Evolutionary conservation across 1,284 basidiomycete species (phyloP), one percentile per base, ranked within the genome.

Genomic region (Rhodotorula sp.): DNA sequence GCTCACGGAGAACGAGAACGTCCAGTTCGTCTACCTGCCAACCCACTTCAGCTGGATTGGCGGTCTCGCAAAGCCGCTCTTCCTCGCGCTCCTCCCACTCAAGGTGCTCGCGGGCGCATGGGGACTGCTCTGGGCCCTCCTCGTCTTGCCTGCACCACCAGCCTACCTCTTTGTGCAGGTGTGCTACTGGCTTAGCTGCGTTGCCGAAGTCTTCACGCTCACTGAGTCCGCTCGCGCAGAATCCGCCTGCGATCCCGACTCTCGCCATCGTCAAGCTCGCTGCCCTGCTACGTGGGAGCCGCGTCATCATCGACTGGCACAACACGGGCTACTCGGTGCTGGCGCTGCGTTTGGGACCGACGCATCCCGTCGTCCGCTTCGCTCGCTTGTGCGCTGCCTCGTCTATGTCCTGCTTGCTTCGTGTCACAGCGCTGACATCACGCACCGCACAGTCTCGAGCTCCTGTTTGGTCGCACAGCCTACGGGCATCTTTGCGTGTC

Each of bases 301-400:
- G 91, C 77, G 85, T 99, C 71, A 90, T 99, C 68, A 96, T 99
- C 72, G 97, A 99, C 82, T 99, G 97, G 97, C 97, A 99, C 81
- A 99, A 99, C 81, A 87, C 96, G 14, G 95, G 94, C 12, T 96
- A 93, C 80, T 97, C 90, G 68, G 94, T 99, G 63, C 86, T 99
- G 48, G 91, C 90, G 0, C 83, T 99, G 71, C 89, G 89, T 74
- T 82, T 96, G 13, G 91, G 93, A 0, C 71, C 84, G 0, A 80
- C 82, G 0, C 90, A 92, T 77, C 81, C 85, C 0, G 85, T 96
- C 68, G 93, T 97, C 44, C 85, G 81, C 66, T 78, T 96, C 19
- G 90, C 92, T 0, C 88, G 87, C 82, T 86, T 85, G 92, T 94
- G 60, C 68, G 83, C 7, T 27, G 19, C 12, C 16, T 48, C 21